Base-by-base conservation (phyloP, 1,284 basidiomycete species). In the Rhodotorula sp. region DNA sequence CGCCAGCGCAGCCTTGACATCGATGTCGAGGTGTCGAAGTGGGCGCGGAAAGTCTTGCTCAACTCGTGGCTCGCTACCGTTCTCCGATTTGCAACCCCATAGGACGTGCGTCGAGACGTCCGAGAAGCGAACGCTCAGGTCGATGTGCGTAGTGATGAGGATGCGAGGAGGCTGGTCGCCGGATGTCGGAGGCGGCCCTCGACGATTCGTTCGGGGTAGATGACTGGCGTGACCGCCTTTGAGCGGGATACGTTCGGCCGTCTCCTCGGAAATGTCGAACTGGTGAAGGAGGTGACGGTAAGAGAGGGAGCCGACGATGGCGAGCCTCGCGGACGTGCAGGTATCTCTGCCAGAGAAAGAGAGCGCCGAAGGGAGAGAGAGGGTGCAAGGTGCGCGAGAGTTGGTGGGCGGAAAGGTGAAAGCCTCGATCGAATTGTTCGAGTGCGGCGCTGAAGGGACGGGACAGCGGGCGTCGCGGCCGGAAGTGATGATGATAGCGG, bases 61-160 rank as follows among this genome's bases (percentile, higher is more conserved):
- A 80, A 77, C 68, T 81, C 72, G 70, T 83, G 76, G 79, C 83
- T 44, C 87, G 77, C 20, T 90, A 2, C 13, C 34, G 10, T 48
- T 52, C 58, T 64, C 68, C 18, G 31, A 46, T 64, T 66, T 64
- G 57, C 46, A 40, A 8, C 64, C 67, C 44, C 51, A 40, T n/a
- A 76, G 46, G 1, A 76, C 55, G 13, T 57, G 47, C 16, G 58
- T 67, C 47, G 74, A 76, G 28, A 64, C 65, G 77, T 91, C 89
- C 68, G 85, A 84, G 76, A 90, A 88, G 61, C 83, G 85, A 30
- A 93, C 80, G 1, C 84, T 85, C n/a, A 86, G 80, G 76, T 92
- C 87, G 3, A 81, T 80, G 75, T 90, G 87, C 63, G 83, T 83
- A 0, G 88, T 88, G 2, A 88, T 80, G n/a, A 91, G 79, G 28